Percentiles rank a stretch among this genome's conserved stretches.
phyloP scores from a whole-genome alignment of 148 eudicot genomes.

The Arctostaphylos glauca region DNA sequence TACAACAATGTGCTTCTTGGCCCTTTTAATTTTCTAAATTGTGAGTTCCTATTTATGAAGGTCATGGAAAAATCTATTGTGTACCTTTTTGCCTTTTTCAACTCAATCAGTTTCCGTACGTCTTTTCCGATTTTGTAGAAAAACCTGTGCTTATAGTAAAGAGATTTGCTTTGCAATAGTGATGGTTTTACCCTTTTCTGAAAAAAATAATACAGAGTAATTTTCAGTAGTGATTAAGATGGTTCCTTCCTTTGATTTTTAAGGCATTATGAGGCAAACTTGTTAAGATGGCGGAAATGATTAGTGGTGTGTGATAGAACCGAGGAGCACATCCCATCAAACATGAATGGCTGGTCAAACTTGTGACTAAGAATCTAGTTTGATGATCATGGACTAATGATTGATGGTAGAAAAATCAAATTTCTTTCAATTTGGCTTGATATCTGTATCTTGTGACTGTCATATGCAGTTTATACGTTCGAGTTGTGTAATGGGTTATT shows the following conservation, averaged over 20 bases:
- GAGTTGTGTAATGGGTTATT: background rate
- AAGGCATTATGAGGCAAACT: background rate
- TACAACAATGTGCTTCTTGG: background rate
- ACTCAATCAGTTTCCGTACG: background rate
- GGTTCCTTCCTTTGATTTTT: slow-evolving; percentile 8
- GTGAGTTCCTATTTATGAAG: background rate
- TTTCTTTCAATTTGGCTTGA: slow-evolving; percentile 1
- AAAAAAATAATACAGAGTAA: too few species aligned
- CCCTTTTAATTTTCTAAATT: background rate
- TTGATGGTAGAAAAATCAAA: background rate
- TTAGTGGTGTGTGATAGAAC: background rate
- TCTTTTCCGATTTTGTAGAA: background rate
- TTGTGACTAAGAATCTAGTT: background rate
- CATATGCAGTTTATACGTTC: background rate
- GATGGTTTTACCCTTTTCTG: background rate
- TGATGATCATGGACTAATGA: background rate
- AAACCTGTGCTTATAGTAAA: background rate
- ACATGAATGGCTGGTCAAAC: background rate
- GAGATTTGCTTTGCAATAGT: background rate
- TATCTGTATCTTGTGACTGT: background rate
- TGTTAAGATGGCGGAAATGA: background rate
- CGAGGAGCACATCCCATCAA: background rate
- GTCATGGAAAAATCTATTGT: background rate
- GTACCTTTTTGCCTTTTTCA: background rate
- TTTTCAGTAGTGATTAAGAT: background rate